Percentiles rank a stretch among this genome's conserved stretches.
Evolutionary conservation across 192 early-diverging fungal genomes (phyloP).

Genomic region (Rhizophagus clarus): DNA sequence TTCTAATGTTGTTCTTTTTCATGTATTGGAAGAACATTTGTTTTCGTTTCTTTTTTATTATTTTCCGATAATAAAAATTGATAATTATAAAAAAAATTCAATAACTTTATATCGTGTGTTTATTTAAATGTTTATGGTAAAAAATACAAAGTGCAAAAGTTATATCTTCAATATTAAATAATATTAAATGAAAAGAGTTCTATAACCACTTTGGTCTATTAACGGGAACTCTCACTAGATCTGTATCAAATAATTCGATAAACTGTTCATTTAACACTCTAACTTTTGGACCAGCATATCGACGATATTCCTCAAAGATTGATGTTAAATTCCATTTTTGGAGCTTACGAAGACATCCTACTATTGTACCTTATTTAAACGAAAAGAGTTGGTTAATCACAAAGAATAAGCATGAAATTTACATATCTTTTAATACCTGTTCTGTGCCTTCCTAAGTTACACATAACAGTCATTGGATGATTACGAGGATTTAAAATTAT

Average conservation of each 20-base stretch:
- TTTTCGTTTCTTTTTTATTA: slow-evolving; percentile 1
- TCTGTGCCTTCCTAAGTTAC: slow-evolving; percentile 95
- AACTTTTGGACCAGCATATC: slow-evolving; percentile 96
- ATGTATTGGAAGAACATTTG: slow-evolving; percentile 15
- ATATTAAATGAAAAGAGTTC: slow-evolving; percentile 2
- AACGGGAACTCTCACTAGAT: slow-evolving; percentile 82
- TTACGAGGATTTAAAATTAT: slow-evolving; percentile 83
- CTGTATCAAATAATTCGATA: slow-evolving; percentile 95
- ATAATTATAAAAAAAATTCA: slow-evolving; percentile 2
- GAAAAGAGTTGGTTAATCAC: neutral
- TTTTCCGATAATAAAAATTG: neutral
- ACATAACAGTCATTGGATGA: slow-evolving; percentile 98
- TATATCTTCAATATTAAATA: no score
- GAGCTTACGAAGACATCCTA: slow-evolving; percentile 96
- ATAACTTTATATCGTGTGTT: neutral
- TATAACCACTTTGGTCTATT: slow-evolving; percentile 77
- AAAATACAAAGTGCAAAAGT: neutral
- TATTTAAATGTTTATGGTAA: neutral
- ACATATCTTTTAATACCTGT: slow-evolving; percentile 61
- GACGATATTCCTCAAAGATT: slow-evolving; percentile 98
- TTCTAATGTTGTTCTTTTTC: neutral
- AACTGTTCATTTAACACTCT: slow-evolving; percentile 96
- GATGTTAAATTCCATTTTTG: slow-evolving; percentile 98
- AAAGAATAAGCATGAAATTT: neutral
- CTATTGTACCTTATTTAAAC: slow-evolving; percentile 78